Conservation (phyloP, 495 filamentous ascomycete genomes). For the Lentithecium fluviatile region DNA sequence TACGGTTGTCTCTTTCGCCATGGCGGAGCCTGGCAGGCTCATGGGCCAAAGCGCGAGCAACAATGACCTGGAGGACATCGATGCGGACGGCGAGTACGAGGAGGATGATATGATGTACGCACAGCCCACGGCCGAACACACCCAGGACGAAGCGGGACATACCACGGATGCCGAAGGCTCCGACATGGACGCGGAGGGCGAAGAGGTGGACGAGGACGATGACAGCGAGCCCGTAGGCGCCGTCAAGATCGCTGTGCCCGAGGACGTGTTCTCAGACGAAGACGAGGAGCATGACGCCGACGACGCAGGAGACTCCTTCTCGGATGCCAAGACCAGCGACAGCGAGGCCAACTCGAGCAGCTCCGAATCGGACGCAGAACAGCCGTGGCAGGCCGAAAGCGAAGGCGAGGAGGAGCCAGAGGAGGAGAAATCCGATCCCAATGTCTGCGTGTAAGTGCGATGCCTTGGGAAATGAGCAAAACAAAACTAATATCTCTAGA, state of each 20-base stretch:
- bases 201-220: constrained; percentile 47
- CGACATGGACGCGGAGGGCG: constrained; percentile 44
- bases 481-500: constrained; percentile 45
- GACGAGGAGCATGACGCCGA: constrained; percentile 35
- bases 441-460: constrained; percentile 64
- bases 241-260: constrained; percentile 57
- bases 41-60: constrained; percentile 25
- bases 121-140: constrained; percentile 12
- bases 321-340: constrained; percentile 36
- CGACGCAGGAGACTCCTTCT: constrained; percentile 23
- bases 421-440: constrained; percentile 59
- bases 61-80: constrained; percentile 44
- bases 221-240: constrained; percentile 67
- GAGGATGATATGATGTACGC: constrained; percentile 42
- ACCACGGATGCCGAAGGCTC: constrained; percentile 38
- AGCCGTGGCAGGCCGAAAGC: constrained; percentile 65
- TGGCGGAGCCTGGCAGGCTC: constrained; percentile 42
- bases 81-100: constrained; percentile 49
- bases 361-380: constrained; percentile 66
- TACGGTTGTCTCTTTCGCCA: constrained; percentile 39
- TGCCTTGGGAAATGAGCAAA: neutral
- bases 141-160: constrained; percentile 36
- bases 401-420: constrained; percentile 66
- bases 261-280: constrained; percentile 26
- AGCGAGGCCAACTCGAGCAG: constrained; percentile 51